These are phyloP conservation scores for Malassezia japonica DNA, from an alignment of 1,284 basidiomycete species.

Conservation along the genomic window DNA sequence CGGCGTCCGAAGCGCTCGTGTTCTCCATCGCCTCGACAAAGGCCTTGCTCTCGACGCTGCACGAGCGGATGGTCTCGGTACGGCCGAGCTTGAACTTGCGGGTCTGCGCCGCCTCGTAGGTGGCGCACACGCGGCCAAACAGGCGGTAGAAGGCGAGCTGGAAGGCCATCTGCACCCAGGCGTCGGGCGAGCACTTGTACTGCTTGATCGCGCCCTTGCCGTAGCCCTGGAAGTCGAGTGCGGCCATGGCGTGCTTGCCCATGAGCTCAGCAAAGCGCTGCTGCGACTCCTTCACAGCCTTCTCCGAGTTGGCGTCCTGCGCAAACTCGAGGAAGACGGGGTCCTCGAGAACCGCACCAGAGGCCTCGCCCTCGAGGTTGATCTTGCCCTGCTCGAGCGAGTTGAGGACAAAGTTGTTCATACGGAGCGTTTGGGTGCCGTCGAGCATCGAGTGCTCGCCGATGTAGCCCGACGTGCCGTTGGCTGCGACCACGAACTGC, in stretches of 20 bases:
- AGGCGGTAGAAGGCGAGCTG: slow-evolving; percentile 86
- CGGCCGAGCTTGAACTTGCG: slow-evolving; percentile 81
- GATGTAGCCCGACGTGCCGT: slow-evolving; percentile 92
- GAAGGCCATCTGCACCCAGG: slow-evolving; percentile 87
- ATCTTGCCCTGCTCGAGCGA: slow-evolving; percentile 69
- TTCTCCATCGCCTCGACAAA: slow-evolving; percentile 83
- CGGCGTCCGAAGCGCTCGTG: slow-evolving; percentile 53
- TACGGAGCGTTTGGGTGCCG: slow-evolving; percentile 82
- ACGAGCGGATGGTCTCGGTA: slow-evolving; percentile 86
- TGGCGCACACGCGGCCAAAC: slow-evolving; percentile 65
- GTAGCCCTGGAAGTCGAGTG: slow-evolving; percentile 78
- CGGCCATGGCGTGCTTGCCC: slow-evolving; percentile 68
- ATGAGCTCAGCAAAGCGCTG: slow-evolving; percentile 68
- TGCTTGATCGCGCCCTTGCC: slow-evolving; percentile 82
- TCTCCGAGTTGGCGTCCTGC: slow-evolving; percentile 55
- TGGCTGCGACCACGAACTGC: slow-evolving; percentile 59
- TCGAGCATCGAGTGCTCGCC: slow-evolving; percentile 94
- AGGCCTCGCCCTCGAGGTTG: slow-evolving; percentile 54
- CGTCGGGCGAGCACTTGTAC: slow-evolving; percentile 80
- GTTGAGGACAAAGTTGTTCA: slow-evolving; percentile 88
- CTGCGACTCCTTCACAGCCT: slow-evolving; percentile 57
- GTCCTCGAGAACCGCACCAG: slow-evolving; percentile 53
- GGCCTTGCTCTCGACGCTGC: slow-evolving; percentile 69
- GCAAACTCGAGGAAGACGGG: slow-evolving; percentile 66
- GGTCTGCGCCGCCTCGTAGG: slow-evolving; percentile 91